These are phyloP conservation scores for Aspergillus felis DNA, from an alignment of 2,329 filamentous ascomycete species.

Conservation along the genomic window DNA sequence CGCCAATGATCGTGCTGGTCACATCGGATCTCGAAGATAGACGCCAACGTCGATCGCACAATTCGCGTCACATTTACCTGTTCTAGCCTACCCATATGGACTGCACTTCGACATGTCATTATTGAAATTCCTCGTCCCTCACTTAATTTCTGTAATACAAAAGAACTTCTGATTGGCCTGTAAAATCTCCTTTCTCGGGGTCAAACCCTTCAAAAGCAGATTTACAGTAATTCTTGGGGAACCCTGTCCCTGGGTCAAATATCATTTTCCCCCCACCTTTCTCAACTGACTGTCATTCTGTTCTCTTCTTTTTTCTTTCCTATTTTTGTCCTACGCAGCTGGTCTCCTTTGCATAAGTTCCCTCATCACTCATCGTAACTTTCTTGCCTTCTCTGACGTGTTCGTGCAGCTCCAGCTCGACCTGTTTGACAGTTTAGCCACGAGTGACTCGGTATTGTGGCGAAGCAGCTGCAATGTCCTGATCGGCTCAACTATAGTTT, in stretches of 20 bases:
- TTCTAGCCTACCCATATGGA: slow-evolving; percentile 16
- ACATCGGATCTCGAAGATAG: slow-evolving; percentile 17
- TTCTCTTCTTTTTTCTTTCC: slow-evolving; percentile 8
- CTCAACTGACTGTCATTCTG: neutral
- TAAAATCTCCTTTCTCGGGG: neutral
- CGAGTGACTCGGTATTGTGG: slow-evolving; percentile 31
- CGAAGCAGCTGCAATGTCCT: slow-evolving; percentile 34
- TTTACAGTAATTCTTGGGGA: slow-evolving; percentile 11
- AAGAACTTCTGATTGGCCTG: neutral
- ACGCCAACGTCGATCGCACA: slow-evolving; percentile 21
- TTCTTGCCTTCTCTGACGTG: slow-evolving; percentile 31
- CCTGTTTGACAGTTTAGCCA: slow-evolving; percentile 19
- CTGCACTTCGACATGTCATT: slow-evolving; percentile 13
- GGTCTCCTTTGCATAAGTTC: slow-evolving; percentile 5
- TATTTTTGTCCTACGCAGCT: slow-evolving; percentile 16
- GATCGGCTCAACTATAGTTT: slow-evolving; percentile 15
- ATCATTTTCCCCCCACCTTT: neutral
- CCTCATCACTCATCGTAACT: neutral
- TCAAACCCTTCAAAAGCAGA: slow-evolving; percentile 18
- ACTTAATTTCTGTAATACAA: slow-evolving; percentile 7
- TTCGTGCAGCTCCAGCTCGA: slow-evolving; percentile 21
- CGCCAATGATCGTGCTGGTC: slow-evolving; percentile 24
- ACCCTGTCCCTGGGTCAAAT: slow-evolving; percentile 2
- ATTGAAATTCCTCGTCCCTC: slow-evolving; percentile 13
- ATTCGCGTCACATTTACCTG: slow-evolving; percentile 21